phyloP scores from a whole-genome alignment of 2,329 filamentous ascomycete species.

The Paecilomyces fulvus region DNA sequence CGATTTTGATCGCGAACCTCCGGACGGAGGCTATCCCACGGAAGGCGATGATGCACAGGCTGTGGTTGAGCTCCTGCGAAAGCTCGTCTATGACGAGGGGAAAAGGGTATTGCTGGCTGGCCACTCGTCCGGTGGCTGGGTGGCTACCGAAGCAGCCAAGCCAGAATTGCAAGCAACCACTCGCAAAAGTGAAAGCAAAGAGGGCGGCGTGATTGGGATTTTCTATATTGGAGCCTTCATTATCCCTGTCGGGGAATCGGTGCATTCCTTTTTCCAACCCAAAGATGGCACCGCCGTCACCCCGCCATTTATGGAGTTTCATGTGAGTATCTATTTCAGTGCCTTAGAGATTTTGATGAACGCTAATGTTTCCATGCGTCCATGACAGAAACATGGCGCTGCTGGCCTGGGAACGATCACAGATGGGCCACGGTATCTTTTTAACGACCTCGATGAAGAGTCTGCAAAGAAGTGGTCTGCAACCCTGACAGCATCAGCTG shows the following conservation, averaged over 20 bases:
- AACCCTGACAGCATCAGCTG: conserved; percentile 17
- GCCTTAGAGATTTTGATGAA: neutral
- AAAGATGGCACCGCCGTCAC: conserved; percentile 13
- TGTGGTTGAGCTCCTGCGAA: conserved; percentile 1
- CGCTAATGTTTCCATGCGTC: neutral
- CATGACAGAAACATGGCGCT: conserved; percentile 8
- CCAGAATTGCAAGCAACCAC: conserved; percentile 17
- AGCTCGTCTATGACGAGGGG: conserved; percentile 6
- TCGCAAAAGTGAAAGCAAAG: conserved; percentile 8
- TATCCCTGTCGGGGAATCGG: conserved; percentile 21
- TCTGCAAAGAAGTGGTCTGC: conserved; percentile 16
- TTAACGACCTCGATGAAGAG: conserved; percentile 17
- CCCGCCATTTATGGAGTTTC: conserved; percentile 20
- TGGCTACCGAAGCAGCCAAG: conserved; percentile 22
- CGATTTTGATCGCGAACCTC: conserved; percentile 14
- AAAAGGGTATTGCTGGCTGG: conserved; percentile 22
- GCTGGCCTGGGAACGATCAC: conserved; percentile 16
- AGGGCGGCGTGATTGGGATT: conserved; percentile 19
- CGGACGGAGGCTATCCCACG: conserved; percentile 19
- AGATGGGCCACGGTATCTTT: conserved; percentile 17
- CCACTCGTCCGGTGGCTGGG: conserved; percentile 27
- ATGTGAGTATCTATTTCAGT: conserved; percentile 11
- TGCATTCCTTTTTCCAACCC: conserved; percentile 22
- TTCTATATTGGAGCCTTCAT: conserved; percentile 23
- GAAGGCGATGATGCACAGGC: conserved; percentile 6